Evolutionary conservation across 306 rosid genomes (phyloP).

Genomic region (Sindora glabra): DNA sequence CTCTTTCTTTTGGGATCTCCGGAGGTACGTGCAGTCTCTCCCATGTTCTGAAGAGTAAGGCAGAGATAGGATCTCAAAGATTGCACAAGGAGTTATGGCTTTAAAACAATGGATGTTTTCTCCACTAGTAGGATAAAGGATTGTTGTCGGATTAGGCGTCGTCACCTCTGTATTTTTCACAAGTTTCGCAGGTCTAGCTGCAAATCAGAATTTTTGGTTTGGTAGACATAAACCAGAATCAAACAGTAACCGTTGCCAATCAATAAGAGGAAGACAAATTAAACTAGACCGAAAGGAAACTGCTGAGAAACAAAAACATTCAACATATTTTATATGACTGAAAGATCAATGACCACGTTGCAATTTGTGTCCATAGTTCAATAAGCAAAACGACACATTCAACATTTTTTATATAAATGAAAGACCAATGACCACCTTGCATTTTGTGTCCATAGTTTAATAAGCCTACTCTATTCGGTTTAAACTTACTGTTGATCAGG

Average conservation of each 20-base stretch:
- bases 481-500: not conserved
- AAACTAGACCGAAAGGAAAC: not conserved
- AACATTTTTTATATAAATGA: too few species aligned
- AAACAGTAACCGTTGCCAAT: not conserved
- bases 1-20: slow-evolving; percentile 52
- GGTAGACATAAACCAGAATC: not conserved
- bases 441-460: not conserved
- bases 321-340: not conserved
- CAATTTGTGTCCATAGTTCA: too few species aligned
- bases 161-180: slow-evolving; percentile 71
- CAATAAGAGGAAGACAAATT: not conserved
- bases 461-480: not conserved
- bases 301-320: not conserved
- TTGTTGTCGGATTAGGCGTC: slow-evolving; percentile 71
- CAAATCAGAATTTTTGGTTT: slow-evolving; percentile 18
- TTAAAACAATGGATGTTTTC: slow-evolving; percentile 87
- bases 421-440: too few species aligned
- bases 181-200: slow-evolving; percentile 87
- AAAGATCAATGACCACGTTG: too few species aligned
- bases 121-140: slow-evolving; percentile 80
- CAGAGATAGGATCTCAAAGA: slow-evolving; percentile 79
- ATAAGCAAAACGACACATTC: too few species aligned
- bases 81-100: slow-evolving; percentile 88
- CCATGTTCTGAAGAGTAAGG: slow-evolving; percentile 82
- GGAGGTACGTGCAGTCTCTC: slow-evolving; percentile 86